Percentiles rank a stretch among this genome's conserved stretches.
phyloP scores from a whole-genome alignment of 2,329 filamentous ascomycete genomes.

The Sclerotinia trifoliorum region DNA sequence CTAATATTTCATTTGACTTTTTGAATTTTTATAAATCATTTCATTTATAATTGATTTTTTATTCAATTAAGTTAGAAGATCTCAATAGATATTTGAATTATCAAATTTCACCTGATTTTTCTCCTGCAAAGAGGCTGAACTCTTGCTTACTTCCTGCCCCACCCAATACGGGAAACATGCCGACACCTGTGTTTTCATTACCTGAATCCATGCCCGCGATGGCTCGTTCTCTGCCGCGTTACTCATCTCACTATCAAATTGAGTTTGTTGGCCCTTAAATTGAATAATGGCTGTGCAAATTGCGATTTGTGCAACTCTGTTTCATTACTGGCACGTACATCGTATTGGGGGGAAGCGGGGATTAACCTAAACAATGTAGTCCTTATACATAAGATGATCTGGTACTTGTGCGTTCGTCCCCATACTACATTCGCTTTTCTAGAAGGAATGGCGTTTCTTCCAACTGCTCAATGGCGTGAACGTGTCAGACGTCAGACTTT shows the following conservation, averaged over 20 bases:
- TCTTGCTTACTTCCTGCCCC: not conserved
- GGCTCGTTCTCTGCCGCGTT: not conserved
- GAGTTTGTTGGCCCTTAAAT: not conserved
- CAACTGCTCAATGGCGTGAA: not conserved
- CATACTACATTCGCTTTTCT: not conserved
- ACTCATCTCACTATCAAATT: not conserved
- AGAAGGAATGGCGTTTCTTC: not conserved
- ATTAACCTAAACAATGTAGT: not conserved
- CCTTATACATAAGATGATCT: not conserved
- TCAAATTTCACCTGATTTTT: too few species aligned
- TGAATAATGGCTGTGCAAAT: not conserved
- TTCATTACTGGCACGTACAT: not conserved
- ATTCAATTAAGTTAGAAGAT: too few species aligned
- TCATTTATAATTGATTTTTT: too few species aligned
- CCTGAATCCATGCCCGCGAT: not conserved
- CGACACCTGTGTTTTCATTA: not conserved
- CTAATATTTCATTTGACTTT: too few species aligned
- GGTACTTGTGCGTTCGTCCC: not conserved
- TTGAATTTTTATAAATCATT: too few species aligned
- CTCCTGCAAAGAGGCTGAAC: too few species aligned
- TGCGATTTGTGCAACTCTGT: not conserved
- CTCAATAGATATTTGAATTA: too few species aligned
- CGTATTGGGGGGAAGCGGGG: not conserved
- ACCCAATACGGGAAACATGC: not conserved
- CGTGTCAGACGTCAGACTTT: not conserved